Percentiles rank a stretch among this genome's conserved stretches.
phyloP scores from a whole-genome alignment of 768 basidiomycete genomes.

The Crassisporium funariophilum region DNA sequence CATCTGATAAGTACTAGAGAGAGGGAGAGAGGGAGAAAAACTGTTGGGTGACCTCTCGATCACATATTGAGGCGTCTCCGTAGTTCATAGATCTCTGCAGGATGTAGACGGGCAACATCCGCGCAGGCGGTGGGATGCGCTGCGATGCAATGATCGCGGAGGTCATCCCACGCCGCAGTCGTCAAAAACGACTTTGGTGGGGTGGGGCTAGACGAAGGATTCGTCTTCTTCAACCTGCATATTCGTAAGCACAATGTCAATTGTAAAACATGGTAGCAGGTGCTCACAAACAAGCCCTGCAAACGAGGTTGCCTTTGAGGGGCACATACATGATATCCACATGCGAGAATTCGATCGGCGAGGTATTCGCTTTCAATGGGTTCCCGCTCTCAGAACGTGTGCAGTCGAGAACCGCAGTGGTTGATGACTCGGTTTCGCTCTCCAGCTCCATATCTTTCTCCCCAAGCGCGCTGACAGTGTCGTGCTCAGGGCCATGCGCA shows the following conservation, averaged over 20 bases:
- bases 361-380: not conserved
- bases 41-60: too few relatives aligned
- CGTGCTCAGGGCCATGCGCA: conserved; percentile 1
- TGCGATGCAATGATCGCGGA: conserved; percentile 34
- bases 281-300: conserved; percentile 41
- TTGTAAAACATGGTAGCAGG: not conserved
- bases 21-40: too few relatives aligned
- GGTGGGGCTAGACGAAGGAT: not conserved
- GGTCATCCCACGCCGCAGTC: conserved; percentile 36
- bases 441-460: not conserved
- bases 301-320: conserved; percentile 31
- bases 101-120: conserved; percentile 35
- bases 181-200: conserved; percentile 29
- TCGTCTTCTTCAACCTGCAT: conserved; percentile 13
- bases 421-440: not conserved
- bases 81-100: conserved; percentile 36
- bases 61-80: conserved; percentile 28
- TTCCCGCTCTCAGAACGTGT: too few relatives aligned
- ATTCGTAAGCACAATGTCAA: conserved; percentile 3
- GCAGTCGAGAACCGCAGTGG: too few relatives aligned
- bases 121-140: conserved; percentile 37
- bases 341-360: conserved; percentile 26
- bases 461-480: conserved; percentile 2
- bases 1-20: too few relatives aligned
- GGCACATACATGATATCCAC: conserved; percentile 42